Conservation (phyloP, 805 yeast genomes). For the Spencermartinsiella europaea region DNA sequence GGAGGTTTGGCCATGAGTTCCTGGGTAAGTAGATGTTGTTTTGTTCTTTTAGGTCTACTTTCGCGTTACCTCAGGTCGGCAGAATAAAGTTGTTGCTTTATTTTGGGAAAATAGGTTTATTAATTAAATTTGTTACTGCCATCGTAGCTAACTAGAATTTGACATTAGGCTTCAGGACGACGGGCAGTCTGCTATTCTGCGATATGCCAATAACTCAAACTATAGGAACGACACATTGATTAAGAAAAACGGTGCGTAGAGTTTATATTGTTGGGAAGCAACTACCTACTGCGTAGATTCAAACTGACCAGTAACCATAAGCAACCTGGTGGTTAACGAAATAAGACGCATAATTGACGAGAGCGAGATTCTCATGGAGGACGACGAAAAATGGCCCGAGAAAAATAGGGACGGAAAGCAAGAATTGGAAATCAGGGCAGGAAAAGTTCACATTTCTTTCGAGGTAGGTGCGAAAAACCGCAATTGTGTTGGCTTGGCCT, state of each 20-base stretch:
- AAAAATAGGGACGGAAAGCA: conserved; percentile 39
- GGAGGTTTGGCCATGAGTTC: conserved; percentile 44
- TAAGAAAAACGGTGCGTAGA: conserved; percentile 31
- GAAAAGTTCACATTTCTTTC: conserved; percentile 32
- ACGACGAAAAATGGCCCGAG: conserved; percentile 39
- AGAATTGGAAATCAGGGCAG: conserved; percentile 37
- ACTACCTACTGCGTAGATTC: no score
- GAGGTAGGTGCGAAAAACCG: conserved; percentile 26
- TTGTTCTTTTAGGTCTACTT: neutral
- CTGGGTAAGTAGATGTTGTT: conserved; percentile 26
- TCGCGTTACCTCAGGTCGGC: neutral
- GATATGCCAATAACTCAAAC: conserved; percentile 44
- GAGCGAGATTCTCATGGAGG: conserved; percentile 39
- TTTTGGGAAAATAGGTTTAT: no score
- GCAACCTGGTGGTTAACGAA: conserved; percentile 34
- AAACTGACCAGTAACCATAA: conserved; percentile 28
- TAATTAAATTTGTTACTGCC: no score
- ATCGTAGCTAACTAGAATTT: conserved; percentile 28
- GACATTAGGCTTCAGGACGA: conserved; percentile 30
- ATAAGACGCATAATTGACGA: conserved; percentile 34
- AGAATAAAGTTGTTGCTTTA: neutral
- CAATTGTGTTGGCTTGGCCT: neutral
- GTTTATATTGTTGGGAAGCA: no score
- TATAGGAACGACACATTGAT: conserved; percentile 41
- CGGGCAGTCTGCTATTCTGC: conserved; percentile 30